Base-by-base conservation (phyloP, 495 filamentous ascomycete genomes). In the Parmelia sp. region DNA sequence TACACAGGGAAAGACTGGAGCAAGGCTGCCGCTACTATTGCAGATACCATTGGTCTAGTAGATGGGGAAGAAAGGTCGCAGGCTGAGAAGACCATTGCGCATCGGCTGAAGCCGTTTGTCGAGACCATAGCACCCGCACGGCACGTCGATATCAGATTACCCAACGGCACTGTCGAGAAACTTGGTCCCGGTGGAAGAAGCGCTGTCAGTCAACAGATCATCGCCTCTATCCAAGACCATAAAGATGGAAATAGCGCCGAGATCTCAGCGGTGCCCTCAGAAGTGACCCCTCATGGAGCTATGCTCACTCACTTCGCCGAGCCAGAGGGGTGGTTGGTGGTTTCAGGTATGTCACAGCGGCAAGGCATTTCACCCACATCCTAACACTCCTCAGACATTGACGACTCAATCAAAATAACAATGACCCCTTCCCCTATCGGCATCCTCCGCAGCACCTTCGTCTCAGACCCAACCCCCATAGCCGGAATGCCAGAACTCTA, bases 381-480 rank as follows among this genome's bases (percentile, higher is more conserved):
- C 73, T 55, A 67, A 60, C 55, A 25, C 5, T 21, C 47, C 44
- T 37, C 56, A 85, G 93, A 97, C 70, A 87, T 97, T 71, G 93
- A 97, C 74, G 93, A 97, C 74, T 94, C 93, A 4, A 96, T 97
- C 79, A 97, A 97, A 76, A 79, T 91, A 59, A 96, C 93, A 0
- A 82, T 88, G 71, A 96, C 94, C 4, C 84, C 84, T 47, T 84
- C 88, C 55, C 83, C 89, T 2, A 82, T 88, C 53, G 90, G 90
- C 9, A 91, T 96, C 65, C 77, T 96, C 7, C 81, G 83, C 40
- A 88, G 88, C 15, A 97, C 92, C 4, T 96, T 97, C 69, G 84
- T 87, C 49, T 86, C 90, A 11, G 77, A 84, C 25, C 87, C 90
- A 0, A 75, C 82, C 57, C 84, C 90, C 4, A 84, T 92, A 21